phyloP scores from a whole-genome alignment of 2,329 filamentous ascomycete species.

The Fusarium euwallaceae region DNA sequence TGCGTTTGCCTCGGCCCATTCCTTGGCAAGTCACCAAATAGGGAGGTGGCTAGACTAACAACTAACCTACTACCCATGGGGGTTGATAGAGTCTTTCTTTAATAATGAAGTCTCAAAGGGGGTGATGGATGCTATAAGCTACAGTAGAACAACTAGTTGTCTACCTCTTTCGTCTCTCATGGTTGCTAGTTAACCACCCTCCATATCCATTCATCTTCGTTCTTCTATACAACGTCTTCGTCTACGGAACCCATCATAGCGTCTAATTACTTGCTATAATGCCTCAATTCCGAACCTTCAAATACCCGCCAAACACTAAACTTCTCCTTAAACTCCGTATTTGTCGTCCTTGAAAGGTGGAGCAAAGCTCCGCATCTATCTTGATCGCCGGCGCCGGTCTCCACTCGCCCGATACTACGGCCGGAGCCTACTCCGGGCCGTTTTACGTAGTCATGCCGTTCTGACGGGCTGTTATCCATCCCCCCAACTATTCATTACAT shows the following conservation, averaged over 20 bases:
- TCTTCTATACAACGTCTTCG: neutral
- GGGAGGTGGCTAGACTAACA: neutral
- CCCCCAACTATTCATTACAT: conserved; percentile 52
- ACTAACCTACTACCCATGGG: neutral
- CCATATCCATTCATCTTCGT: conserved; percentile 14
- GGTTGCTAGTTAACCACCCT: conserved; percentile 31
- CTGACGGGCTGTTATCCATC: conserved; percentile 50
- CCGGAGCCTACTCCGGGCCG: conserved; percentile 54
- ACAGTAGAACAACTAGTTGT: neutral
- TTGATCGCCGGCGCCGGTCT: conserved; percentile 42
- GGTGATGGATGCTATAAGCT: neutral
- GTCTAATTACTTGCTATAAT: conserved; percentile 43
- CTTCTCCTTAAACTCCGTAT: conserved; percentile 52
- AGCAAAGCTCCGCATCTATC: conserved; percentile 53
- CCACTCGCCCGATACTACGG: conserved; percentile 53
- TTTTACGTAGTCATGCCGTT: conserved; percentile 54
- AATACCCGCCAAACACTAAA: conserved; percentile 38
- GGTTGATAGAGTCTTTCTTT: too few species aligned
- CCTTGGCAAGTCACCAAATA: neutral
- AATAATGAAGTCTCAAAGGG: neutral
- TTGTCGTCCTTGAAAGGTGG: conserved; percentile 56
- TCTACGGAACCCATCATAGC: conserved; percentile 28
- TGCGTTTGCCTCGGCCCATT: neutral
- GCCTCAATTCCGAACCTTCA: conserved; percentile 39
- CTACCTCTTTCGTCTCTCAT: neutral